Evolutionary conservation across 1,139 yeast genomes (phyloP).

Genomic region (Yamadazyma diospyri): DNA sequence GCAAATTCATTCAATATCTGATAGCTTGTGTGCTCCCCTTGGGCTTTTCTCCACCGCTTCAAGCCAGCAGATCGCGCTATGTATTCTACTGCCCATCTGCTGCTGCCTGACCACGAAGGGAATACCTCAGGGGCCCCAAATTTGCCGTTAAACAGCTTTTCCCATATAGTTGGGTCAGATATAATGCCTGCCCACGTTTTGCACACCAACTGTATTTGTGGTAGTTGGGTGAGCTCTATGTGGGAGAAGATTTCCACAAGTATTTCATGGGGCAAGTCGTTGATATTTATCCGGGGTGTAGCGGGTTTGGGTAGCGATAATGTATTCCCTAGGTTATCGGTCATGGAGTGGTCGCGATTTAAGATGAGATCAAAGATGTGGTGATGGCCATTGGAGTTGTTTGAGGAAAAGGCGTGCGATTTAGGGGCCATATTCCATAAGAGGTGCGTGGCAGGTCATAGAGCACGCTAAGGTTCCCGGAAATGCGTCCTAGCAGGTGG

Average conservation of each 20-base stretch:
- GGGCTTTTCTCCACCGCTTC: slow-evolving; percentile 53
- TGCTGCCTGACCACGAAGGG: slow-evolving; percentile 54
- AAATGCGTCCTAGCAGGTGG: too few relatives aligned
- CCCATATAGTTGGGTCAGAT: slow-evolving; percentile 61
- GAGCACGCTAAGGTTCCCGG: too few relatives aligned
- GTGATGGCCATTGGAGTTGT: too few relatives aligned
- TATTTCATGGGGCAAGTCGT: slow-evolving; percentile 56
- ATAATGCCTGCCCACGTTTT: slow-evolving; percentile 48
- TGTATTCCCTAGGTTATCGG: slow-evolving; percentile 14
- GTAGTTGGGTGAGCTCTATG: slow-evolving; percentile 54
- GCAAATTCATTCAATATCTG: slow-evolving; percentile 26
- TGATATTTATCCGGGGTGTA: slow-evolving; percentile 14
- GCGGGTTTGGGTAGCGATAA: background rate
- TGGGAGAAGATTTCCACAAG: slow-evolving; percentile 53
- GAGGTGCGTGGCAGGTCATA: too few relatives aligned
- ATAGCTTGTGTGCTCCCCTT: slow-evolving; percentile 28
- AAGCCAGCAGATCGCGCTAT: slow-evolving; percentile 40
- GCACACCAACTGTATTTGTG: slow-evolving; percentile 51
- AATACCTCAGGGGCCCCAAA: slow-evolving; percentile 43
- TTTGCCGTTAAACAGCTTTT: slow-evolving; percentile 46
- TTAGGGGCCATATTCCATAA: too few relatives aligned
- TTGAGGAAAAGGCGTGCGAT: too few relatives aligned
- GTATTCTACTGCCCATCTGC: slow-evolving; percentile 56
- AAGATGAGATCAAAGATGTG: slow-evolving; percentile 1
- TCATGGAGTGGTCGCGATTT: slow-evolving; percentile 4